These are phyloP conservation scores for Oryza meyeriana DNA, from an alignment of 176 grass and related monocot genomes.

Conservation along the genomic window DNA sequence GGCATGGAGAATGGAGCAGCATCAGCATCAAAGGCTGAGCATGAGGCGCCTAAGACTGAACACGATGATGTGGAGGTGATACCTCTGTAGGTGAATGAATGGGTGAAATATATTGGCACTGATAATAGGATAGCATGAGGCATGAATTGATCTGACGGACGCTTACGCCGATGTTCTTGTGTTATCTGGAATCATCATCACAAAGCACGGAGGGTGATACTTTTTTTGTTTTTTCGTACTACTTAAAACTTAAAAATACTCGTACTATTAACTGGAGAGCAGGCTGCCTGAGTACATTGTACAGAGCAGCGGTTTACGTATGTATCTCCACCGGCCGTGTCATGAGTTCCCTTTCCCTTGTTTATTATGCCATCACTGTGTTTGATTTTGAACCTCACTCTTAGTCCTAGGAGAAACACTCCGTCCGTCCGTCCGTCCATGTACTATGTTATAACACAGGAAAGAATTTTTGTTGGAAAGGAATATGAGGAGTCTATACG, in stretches of 20 bases:
- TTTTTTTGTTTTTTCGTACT: not conserved
- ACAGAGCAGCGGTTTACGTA: not conserved
- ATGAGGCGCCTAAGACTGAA: slow-evolving; percentile 24
- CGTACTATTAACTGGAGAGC: not conserved
- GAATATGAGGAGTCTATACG: too few relatives aligned
- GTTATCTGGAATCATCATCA: not conserved
- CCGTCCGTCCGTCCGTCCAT: too few relatives aligned
- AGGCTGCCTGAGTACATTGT: not conserved
- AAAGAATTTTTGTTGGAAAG: too few relatives aligned
- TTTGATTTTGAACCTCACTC: not conserved
- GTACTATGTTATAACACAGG: too few relatives aligned
- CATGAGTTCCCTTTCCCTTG: too few relatives aligned
- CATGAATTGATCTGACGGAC: not conserved
- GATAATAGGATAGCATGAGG: slow-evolving; percentile 14
- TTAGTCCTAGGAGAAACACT: not conserved
- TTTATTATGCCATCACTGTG: not conserved
- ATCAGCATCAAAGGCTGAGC: not conserved
- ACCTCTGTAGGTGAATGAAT: slow-evolving; percentile 43
- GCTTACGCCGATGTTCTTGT: not conserved
- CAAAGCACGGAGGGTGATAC: not conserved
- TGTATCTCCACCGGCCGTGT: not conserved
- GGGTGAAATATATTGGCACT: not conserved
- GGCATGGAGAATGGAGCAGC: slow-evolving; percentile 37
- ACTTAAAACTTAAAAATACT: not conserved
- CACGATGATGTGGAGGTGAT: slow-evolving; percentile 63